Base-by-base conservation (phyloP, 2,329 filamentous ascomycete genomes). In the Torrubiellomyces zombiae region DNA sequence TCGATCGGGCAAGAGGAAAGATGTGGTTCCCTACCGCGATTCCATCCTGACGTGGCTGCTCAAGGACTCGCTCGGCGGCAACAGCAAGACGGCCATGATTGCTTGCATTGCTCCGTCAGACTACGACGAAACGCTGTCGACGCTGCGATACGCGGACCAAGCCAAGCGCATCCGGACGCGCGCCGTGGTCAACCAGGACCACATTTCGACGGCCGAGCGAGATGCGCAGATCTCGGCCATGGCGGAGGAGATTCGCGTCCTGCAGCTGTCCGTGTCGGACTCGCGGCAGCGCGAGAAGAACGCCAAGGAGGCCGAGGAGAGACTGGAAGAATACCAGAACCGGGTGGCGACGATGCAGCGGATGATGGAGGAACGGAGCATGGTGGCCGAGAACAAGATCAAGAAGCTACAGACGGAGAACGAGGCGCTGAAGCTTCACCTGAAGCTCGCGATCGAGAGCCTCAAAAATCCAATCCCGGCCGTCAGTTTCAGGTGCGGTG, bases 1-100 rank as follows among this genome's bases (percentile, higher is more conserved):
- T 20, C 57, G 60, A 18, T 49, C 52, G 29, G 58, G 65, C 28
- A 78, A 79, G 44, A 43, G 58, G 27, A 58, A 59, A 34, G 68
- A 67, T 35, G 69, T 85, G 15, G 69, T 98, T 3, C 89, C 89
- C 5, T 98, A 94, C 51, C 75, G 89, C 35, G 89, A 98, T 52
- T 93, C 82, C 2, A 75, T 76, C 37, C 53, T 75, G 25, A 75
- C 70, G 1, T 75, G 86, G 86, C 65, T 98, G 4, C 64, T 98
- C 35, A 95, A 95, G 48, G 89, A 98, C 51, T 91, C 80, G 2
- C 62, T 98, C 0, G 89, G 89, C 9, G 89, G 89, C 28, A 98
- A 98, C 62, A 86, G 76, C 44, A 98, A 95, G 54, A 98, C 89
- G 7, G 89, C 89, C 33, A 98, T 98, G 89, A 94, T 98, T 41